Evolutionary conservation across 78 protist genomes (phyloP).

Genomic region (Salpingoeca rosetta): DNA sequence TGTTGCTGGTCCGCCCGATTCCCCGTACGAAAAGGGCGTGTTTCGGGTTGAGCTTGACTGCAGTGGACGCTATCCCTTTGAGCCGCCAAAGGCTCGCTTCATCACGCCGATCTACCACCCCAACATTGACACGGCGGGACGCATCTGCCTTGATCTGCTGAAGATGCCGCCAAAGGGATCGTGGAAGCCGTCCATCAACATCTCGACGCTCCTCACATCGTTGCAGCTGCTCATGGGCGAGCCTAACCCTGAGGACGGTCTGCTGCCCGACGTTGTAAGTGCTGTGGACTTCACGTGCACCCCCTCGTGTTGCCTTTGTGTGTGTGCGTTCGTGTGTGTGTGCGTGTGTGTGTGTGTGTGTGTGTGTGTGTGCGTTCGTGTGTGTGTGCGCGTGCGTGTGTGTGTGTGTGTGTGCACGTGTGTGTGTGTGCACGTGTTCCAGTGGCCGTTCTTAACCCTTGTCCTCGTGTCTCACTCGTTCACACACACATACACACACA

Average conservation of each 20-base stretch:
- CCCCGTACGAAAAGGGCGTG: conserved; percentile 63
- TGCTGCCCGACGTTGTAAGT: conserved; percentile 66
- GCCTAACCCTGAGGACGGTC: conserved; percentile 95
- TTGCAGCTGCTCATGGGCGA: conserved; percentile 67
- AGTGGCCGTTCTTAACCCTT: not conserved
- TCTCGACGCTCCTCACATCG: conserved; percentile 87
- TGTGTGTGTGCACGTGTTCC: not conserved
- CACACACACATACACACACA: not conserved
- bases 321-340: not conserved
- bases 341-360: conserved; percentile 20
- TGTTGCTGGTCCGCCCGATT: conserved; percentile 18
- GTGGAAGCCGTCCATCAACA: conserved; percentile 98
- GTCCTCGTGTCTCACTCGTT: not conserved
- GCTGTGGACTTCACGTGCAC: too few species aligned
- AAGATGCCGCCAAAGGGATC: conserved; percentile 16
- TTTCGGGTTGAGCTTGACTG: conserved; percentile 87
- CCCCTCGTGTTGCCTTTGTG: not conserved
- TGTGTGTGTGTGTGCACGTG: not conserved
- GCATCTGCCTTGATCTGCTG: conserved; percentile 96
- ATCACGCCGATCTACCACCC: conserved; percentile 92
- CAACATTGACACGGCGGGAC: conserved; percentile 90
- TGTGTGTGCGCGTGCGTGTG: not conserved
- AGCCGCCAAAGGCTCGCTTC: conserved; percentile 85
- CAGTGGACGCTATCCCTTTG: conserved; percentile 94
- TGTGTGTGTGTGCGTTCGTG: not conserved